Base-by-base conservation (phyloP, 768 basidiomycete genomes). In the Termitomyces sp. region DNA sequence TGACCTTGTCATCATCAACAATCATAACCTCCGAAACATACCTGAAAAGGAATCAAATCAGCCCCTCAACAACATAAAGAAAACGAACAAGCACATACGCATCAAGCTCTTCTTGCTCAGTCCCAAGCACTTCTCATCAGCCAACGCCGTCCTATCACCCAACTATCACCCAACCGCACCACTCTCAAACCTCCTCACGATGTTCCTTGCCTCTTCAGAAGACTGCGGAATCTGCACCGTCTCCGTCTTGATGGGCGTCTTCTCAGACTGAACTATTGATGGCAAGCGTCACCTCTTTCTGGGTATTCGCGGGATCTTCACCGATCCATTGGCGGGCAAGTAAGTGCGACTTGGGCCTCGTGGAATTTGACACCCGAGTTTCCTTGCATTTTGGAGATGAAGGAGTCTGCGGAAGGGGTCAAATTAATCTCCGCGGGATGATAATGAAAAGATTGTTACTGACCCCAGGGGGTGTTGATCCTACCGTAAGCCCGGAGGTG, bases 1-100 rank as follows among this genome's bases (percentile, higher is more conserved):
- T 92, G 42, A 97, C 94, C 33, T 86, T 78, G 31, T 83, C 78
- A 65, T 98, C 95, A 64, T 97, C 95, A 33, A 97, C 91, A 50
- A 96, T 91, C 94, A 97, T 96, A 23, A 96, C 67, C 74, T 91
- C 88, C n/a, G 86, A 84, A 18, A 91, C 83, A 69, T 91, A 92
- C 50, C 88, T 88, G 57, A 25, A n/a, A 11, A 40, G 51, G 35
- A 47, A 22, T 18, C 47, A 48, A 25, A 53, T 54, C 53, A 54
- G 64, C 23, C 64, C 56, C 25, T 41, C 38, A n/a, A n/a, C n/a
- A n/a, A n/a, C n/a, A 20, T 20, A 7, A 55, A 65, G 35, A 36
- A 12, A 36, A 50, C 23, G 51, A 44, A 56, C 39, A 33, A 47
- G 61, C 13, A 18, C 88, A 60, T 69, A 93, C 79, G 87, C 83